Evolutionary conservation across 176 grass and related monocot species (phyloP), one percentile per base, ranked within the genome.

Genomic region (Miscanthus lutarioriparius): DNA sequence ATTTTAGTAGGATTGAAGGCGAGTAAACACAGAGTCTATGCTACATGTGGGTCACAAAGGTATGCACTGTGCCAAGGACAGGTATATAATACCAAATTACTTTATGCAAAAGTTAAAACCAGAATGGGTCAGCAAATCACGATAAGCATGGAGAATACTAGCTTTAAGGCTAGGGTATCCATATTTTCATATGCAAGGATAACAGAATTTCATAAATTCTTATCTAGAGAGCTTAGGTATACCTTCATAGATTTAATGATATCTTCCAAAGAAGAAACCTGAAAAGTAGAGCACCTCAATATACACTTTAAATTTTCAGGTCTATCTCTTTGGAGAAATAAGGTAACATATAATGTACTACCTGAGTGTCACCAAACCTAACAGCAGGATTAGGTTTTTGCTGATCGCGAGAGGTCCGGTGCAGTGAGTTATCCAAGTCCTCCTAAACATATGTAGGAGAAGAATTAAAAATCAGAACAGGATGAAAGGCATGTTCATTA

Each of bases 211-310:
- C 4, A 35, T 5, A 64, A 82, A 67, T 36, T 43, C 6, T 17
- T 4, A 63, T 36, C 23, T 22, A 54, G 35, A 36, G 22, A 36
- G 6, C 19, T 37, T 41, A 33, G 5, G 82, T 16, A 47, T 89
- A 94, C 95, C 90, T 92, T 94, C 95, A 98, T 95, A 40, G 88
- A 79, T 69, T 82, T 93, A n/a, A 98, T 83, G 39, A 98, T 95
- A 82, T 92, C 83, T 77, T 98, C 95, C 79, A 98, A 74, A 26
- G 85, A 90, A 80, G 75, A 91, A 91, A 98, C 92, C 95, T 98
- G 56, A 26, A 77, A 78, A 59, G 79, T 28, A 79, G 1, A 63
- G 38, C 44, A 19, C 48, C 3, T 81, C 37, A 78, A 77, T 61
- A 84, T 16, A 86, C 47, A 27, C 80, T 61, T 47, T 10, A 27